Evolutionary conservation across 352 stramenopile species (phyloP), one percentile per base, ranked within the genome.

Genomic region (Pythium diclinum): DNA sequence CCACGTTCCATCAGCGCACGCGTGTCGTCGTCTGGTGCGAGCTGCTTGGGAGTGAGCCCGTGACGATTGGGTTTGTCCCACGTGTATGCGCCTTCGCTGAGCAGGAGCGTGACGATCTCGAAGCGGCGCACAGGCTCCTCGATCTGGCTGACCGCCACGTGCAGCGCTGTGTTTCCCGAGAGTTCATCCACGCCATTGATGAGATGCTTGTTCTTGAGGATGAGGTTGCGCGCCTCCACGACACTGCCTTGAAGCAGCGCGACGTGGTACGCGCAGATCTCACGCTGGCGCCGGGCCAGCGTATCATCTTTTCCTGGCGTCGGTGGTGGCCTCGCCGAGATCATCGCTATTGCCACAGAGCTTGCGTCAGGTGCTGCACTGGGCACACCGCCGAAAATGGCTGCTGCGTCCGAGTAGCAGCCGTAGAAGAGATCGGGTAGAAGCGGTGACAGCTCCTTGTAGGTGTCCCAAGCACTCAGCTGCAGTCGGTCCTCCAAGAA

Each of bases 381-480:
- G 2, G 73, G 68, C 10, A 89, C 67, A 6, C 80, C 83, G 11
- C 68, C 80, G 47, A 91, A 89, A 48, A 89, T 81, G 3, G 76
- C 71, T 0, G 70, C 77, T 3, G 83, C 78, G 36, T 86, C 76
- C 0, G 79, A 83, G 48, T 81, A 88, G 57, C 60, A 71, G 10
- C 82, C 82, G 54, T 79, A 87, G 58, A 89, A 89, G 40, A 89
- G 73, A 74, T 80, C 83, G 1, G 80, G 77, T 23, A 88, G 70
- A 13, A 81, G 72, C 25, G 76, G 72, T 1, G 78, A 74, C 14
- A 91, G 56, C 44, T 88, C 80, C 16, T 72, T 61, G 71, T 88
- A 88, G 3, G 65, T 63, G 40, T 85, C 77, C 80, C 80, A 88
- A 3, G 80, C 79, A 30, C 79, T 83, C 8, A 91, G 66, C 17